Percentiles rank a stretch among this genome's conserved stretches.
phyloP scores from a whole-genome alignment of 1,139 yeast genomes.

The Scheffersomyces quercinus region DNA sequence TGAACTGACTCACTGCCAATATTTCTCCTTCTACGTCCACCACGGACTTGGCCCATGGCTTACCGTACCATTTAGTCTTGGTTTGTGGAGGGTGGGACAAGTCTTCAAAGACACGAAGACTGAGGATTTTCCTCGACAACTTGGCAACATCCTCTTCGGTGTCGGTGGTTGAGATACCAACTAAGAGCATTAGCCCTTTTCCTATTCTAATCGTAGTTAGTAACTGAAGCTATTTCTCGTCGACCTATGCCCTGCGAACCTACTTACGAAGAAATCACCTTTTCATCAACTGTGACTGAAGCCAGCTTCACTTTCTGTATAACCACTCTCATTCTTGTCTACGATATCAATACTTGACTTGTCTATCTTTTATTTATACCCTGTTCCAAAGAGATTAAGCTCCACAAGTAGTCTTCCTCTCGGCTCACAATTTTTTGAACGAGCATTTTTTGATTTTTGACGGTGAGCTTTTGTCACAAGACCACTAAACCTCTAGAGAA shows the following conservation, averaged over 20 bases:
- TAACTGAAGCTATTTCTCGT: not conserved
- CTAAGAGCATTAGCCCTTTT: conserved; percentile 75
- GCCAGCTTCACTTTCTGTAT: conserved; percentile 86
- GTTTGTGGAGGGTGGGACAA: conserved; percentile 30
- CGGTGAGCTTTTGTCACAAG: too few species aligned
- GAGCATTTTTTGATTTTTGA: too few species aligned
- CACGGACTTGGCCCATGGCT: conserved; percentile 46
- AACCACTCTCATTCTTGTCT: conserved; percentile 69
- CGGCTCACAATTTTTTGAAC: too few species aligned
- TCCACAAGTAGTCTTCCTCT: too few species aligned
- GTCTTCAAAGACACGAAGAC: conserved; percentile 74
- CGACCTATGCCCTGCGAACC: not conserved
- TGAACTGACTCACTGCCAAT: conserved; percentile 78
- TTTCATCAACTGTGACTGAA: conserved; percentile 76
- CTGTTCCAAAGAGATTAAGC: too few species aligned
- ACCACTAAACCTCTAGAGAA: too few species aligned
- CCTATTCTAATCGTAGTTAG: conserved; percentile 42
- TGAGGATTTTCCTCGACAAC: conserved; percentile 65
- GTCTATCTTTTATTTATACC: too few species aligned
- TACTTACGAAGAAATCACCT: conserved; percentile 68
- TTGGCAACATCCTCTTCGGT: conserved; percentile 69
- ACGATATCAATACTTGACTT: too few species aligned
- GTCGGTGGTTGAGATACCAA: conserved; percentile 81
- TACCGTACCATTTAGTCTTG: conserved; percentile 60
- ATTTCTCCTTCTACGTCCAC: conserved; percentile 51